Percentiles rank a stretch among this genome's conserved stretches.
Evolutionary conservation across 768 basidiomycete species (phyloP).

Genomic region (Kwoniella newhampshirensis): DNA sequence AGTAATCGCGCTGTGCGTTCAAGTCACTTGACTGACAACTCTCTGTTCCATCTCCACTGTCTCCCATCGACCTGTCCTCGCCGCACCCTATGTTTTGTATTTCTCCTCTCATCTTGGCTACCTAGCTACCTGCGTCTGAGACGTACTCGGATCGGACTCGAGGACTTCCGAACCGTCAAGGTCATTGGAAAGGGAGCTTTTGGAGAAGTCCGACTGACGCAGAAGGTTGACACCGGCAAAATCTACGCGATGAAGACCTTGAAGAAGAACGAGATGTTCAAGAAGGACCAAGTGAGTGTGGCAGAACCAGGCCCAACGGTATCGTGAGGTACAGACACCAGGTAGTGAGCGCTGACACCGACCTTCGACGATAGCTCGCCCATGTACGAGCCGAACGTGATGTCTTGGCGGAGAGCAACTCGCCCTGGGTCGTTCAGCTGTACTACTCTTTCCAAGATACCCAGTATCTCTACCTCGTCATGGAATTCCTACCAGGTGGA

Average conservation of each 20-base stretch:
- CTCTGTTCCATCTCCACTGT: background rate
- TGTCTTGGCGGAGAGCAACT: conserved; percentile 91
- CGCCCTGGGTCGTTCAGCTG: conserved; percentile 92
- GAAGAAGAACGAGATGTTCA: conserved; percentile 97
- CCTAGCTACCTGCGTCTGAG: conserved; percentile 81
- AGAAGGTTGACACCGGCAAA: conserved; percentile 94
- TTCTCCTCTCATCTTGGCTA: background rate
- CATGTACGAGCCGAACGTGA: conserved; percentile 98
- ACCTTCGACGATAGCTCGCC: too few species aligned
- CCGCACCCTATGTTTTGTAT: background rate
- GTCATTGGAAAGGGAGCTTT: conserved; percentile 99
- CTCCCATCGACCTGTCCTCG: background rate
- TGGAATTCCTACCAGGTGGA: conserved; percentile 98
- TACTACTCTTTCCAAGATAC: conserved; percentile 98
- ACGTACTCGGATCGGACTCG: conserved; percentile 83
- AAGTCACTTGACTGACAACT: background rate
- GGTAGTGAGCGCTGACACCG: too few species aligned
- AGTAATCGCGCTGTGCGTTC: conserved; percentile 14
- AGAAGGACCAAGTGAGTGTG: conserved; percentile 89
- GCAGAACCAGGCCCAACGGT: too few species aligned
- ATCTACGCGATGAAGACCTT: conserved; percentile 99
- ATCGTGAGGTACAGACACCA: too few species aligned
- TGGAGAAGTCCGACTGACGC: conserved; percentile 94
- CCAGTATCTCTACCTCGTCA: conserved; percentile 88
- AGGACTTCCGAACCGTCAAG: conserved; percentile 94